These are phyloP conservation scores for Beauveria australis DNA, from an alignment of 2,329 filamentous ascomycete species.

Conservation along the genomic window DNA sequence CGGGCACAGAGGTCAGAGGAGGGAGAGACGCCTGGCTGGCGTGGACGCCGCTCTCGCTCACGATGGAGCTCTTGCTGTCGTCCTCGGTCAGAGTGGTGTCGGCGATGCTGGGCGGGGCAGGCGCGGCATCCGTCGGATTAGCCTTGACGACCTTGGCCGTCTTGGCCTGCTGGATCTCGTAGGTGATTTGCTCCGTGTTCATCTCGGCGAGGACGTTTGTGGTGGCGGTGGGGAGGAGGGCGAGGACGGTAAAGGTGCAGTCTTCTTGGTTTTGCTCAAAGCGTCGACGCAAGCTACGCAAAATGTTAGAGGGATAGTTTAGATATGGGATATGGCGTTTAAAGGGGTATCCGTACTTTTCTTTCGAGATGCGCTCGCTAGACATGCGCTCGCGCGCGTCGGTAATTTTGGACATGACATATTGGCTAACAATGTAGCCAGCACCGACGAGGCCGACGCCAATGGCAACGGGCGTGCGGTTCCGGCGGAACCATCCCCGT, in stretches of 20 bases:
- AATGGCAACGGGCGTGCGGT: slow-evolving; percentile 82
- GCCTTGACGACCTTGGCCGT: slow-evolving; percentile 54
- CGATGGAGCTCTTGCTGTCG: slow-evolving; percentile 71
- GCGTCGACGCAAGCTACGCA: slow-evolving; percentile 77
- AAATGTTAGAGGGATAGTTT: neutral
- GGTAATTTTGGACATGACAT: slow-evolving; percentile 82
- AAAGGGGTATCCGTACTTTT: slow-evolving; percentile 60
- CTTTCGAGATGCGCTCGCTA: slow-evolving; percentile 88
- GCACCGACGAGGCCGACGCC: slow-evolving; percentile 81
- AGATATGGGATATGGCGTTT: neutral
- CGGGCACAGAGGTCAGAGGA: slow-evolving; percentile 24
- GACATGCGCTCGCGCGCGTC: slow-evolving; percentile 95
- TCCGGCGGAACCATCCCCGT: slow-evolving; percentile 85
- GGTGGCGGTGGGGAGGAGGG: slow-evolving; percentile 83
- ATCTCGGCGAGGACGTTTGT: slow-evolving; percentile 81
- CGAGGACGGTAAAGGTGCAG: slow-evolving; percentile 96
- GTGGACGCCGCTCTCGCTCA: slow-evolving; percentile 77
- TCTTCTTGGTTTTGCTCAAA: slow-evolving; percentile 99
- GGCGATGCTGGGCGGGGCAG: slow-evolving; percentile 50
- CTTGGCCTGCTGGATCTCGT: slow-evolving; percentile 92
- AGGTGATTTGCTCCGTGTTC: slow-evolving; percentile 85
- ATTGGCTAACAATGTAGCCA: slow-evolving; percentile 87
- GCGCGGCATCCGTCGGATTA: slow-evolving; percentile 44
- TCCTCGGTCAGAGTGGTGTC: slow-evolving; percentile 74
- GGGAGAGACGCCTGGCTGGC: slow-evolving; percentile 65